phyloP scores from a whole-genome alignment of 352 stramenopile genomes.

The Pythium coloratum region DNA sequence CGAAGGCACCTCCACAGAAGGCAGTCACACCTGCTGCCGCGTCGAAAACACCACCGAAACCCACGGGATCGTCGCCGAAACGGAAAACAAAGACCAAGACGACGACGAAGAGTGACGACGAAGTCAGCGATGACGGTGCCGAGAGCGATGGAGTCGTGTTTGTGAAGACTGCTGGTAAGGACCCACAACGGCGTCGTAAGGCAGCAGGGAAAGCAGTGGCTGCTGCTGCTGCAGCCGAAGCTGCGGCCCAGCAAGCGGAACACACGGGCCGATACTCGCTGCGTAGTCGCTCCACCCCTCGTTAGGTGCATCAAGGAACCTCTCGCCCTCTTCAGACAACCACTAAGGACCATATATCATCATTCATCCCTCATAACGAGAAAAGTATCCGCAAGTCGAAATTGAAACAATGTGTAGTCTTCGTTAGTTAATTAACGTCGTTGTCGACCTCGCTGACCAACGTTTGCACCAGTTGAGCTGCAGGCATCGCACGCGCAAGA shows the following conservation, averaged over 20 bases:
- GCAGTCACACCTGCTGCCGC: no score
- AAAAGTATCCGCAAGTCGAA: neutral
- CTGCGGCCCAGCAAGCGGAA: constrained; percentile 43
- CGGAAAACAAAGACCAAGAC: constrained; percentile 10
- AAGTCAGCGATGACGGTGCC: constrained; percentile 15
- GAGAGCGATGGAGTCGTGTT: constrained; percentile 30
- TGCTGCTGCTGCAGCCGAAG: constrained; percentile 57
- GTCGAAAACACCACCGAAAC: constrained; percentile 2
- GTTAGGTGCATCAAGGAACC: neutral
- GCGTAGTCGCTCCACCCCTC: constrained; percentile 6
- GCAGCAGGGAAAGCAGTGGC: constrained; percentile 57
- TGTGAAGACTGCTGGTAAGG: constrained; percentile 22
- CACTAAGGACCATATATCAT: neutral
- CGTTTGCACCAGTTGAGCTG: constrained; percentile 12
- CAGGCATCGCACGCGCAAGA: constrained; percentile 38
- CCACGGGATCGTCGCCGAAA: neutral
- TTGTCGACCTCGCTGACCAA: constrained; percentile 10
- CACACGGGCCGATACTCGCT: constrained; percentile 44
- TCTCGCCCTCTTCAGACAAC: no score
- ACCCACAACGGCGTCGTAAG: constrained; percentile 46
- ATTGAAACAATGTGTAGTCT: no score
- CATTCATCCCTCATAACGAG: neutral
- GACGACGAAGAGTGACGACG: constrained; percentile 17
- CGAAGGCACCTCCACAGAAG: neutral
- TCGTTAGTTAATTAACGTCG: neutral